Evolutionary conservation across 495 filamentous ascomycete genomes (phyloP).

Genomic region (Penicillium nucicola): DNA sequence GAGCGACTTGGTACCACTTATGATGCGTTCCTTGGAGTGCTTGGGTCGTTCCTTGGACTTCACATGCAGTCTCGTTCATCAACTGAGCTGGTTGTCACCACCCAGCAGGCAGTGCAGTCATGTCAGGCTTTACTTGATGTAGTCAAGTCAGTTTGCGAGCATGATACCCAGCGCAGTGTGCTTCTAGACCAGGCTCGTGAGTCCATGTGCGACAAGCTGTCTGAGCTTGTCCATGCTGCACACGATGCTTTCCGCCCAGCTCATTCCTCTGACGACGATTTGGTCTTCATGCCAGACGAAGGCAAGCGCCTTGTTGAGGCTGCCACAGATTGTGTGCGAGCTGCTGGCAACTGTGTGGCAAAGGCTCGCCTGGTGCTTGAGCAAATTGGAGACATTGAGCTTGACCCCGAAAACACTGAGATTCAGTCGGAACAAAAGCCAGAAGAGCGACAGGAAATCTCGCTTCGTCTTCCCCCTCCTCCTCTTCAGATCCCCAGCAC

Average conservation of each 20-base stretch:
- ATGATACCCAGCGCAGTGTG: constrained; percentile 62
- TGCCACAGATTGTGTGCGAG: constrained; percentile 85
- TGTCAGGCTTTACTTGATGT: constrained; percentile 74
- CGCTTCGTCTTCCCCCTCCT: constrained; percentile 38
- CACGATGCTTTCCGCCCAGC: constrained; percentile 68
- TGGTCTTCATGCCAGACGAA: constrained; percentile 75
- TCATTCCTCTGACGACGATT: constrained; percentile 61
- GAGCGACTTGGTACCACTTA: constrained; percentile 70
- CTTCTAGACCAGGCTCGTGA: constrained; percentile 67
- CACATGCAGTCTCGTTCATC: constrained; percentile 87
- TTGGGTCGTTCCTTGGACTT: constrained; percentile 89
- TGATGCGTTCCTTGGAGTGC: constrained; percentile 81
- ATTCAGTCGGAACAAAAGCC: constrained; percentile 5
- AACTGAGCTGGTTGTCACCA: constrained; percentile 70
- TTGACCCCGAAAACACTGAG: constrained; percentile 49
- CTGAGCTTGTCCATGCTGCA: constrained; percentile 74
- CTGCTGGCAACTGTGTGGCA: constrained; percentile 84
- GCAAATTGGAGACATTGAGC: constrained; percentile 89
- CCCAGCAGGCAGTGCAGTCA: constrained; percentile 75
- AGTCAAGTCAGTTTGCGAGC: constrained; percentile 79
- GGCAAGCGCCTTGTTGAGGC: constrained; percentile 73
- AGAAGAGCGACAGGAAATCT: constrained; percentile 24
- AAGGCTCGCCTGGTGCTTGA: constrained; percentile 85
- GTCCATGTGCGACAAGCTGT: constrained; percentile 75
- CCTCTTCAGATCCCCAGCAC: constrained; percentile 39